Evolutionary conservation across 1,284 basidiomycete species (phyloP).

Genomic region (Fistulinella cinereoalba): DNA sequence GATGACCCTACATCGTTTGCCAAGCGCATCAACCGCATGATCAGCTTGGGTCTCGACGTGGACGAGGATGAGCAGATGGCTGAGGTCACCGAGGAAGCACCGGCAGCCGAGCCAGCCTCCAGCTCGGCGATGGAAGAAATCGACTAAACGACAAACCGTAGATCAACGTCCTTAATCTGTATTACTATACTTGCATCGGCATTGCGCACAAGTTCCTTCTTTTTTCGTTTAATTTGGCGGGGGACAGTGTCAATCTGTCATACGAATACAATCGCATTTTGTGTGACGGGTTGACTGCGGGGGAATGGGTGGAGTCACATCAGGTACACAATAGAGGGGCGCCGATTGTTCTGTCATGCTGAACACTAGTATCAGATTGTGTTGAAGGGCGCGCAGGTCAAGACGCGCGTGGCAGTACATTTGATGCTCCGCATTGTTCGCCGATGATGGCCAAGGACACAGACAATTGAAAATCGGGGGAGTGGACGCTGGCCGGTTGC

Average conservation of each 20-base stretch:
- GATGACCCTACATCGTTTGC: constrained; percentile 96
- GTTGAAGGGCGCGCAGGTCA: too few species aligned
- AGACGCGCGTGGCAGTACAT: too few species aligned
- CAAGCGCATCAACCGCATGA: constrained; percentile 97
- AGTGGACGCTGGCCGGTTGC: background rate
- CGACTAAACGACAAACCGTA: constrained; percentile 48
- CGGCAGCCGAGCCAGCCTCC: constrained; percentile 53
- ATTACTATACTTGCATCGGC: constrained; percentile 31
- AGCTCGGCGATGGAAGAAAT: constrained; percentile 86
- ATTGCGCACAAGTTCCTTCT: constrained; percentile 11
- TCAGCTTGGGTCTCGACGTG: constrained; percentile 80
- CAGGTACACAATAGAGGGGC: too few species aligned
- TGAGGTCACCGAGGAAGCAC: constrained; percentile 32
- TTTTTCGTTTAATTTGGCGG: constrained; percentile 2
- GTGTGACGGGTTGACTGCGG: background rate
- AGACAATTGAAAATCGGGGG: background rate
- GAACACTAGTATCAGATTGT: too few species aligned
- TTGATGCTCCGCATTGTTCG: constrained; percentile 31
- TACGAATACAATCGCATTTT: background rate
- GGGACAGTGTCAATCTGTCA: background rate
- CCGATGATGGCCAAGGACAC: background rate
- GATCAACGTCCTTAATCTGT: constrained; percentile 26
- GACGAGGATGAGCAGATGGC: constrained; percentile 61
- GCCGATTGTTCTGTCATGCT: too few species aligned
- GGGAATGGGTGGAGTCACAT: constrained; percentile 1